Conservation (phyloP, 2,329 filamentous ascomycete genomes). For the Aspergillus neoniger region DNA sequence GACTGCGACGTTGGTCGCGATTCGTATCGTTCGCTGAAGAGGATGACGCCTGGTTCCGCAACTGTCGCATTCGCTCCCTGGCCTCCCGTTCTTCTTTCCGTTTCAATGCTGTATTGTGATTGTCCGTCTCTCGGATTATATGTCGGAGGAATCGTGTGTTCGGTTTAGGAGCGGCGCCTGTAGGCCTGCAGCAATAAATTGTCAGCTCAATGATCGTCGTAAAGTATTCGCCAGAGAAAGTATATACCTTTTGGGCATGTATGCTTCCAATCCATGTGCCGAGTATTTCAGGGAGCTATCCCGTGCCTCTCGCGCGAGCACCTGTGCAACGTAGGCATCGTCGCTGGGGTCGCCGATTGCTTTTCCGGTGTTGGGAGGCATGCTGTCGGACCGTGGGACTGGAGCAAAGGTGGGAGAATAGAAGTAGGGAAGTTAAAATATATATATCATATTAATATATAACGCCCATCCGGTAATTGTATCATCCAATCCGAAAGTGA, state of each 20-base stretch:
- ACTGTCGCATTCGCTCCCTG: conserved; percentile 64
- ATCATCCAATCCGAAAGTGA: not conserved
- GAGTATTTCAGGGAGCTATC: conserved; percentile 74
- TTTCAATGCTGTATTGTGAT: conserved; percentile 82
- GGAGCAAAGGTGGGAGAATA: not conserved
- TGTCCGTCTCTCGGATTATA: conserved; percentile 84
- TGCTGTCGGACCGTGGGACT: conserved; percentile 19
- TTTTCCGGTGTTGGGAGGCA: conserved; percentile 28
- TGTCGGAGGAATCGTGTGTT: conserved; percentile 88
- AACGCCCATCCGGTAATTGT: no score
- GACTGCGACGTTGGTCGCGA: conserved; percentile 35
- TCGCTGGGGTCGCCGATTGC: conserved; percentile 50
- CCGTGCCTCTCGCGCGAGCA: conserved; percentile 79
- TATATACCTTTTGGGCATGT: conserved; percentile 55
- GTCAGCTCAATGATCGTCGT: conserved; percentile 7
- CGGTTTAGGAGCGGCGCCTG: conserved; percentile 73
- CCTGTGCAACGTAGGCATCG: conserved; percentile 67
- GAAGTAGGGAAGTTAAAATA: not conserved
- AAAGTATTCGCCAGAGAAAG: conserved; percentile 1
- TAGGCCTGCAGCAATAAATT: conserved; percentile 51
- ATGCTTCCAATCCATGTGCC: conserved; percentile 70
- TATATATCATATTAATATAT: not conserved
- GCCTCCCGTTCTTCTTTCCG: conserved; percentile 83
- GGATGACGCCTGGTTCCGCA: conserved; percentile 47
- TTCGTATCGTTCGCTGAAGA: conserved; percentile 27